Evolutionary conservation across 1,284 basidiomycete species (phyloP), one percentile per base, ranked within the genome.

Genomic region (Irpex rosettiformis): DNA sequence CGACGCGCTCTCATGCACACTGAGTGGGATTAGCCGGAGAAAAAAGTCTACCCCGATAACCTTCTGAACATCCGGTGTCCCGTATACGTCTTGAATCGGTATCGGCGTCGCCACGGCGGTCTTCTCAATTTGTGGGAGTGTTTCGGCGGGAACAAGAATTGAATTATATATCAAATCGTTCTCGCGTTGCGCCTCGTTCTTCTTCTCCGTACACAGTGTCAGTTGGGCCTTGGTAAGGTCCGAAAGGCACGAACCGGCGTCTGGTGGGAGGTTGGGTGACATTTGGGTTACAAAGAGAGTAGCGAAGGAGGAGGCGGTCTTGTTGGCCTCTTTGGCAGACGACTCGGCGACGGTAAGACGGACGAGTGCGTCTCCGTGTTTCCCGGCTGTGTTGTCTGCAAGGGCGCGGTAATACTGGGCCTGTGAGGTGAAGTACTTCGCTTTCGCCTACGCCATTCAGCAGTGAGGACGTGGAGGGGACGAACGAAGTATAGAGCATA

Each of bases 81-180:
- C 86, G 69, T 97, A 99, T 3, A 98, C 89, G 62, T 98, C 96
- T 69, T 98, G 96, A 57, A 72, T 72, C 3, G 70, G 67, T 49
- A 71, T 69, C 3, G 69, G 66, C 25, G 69, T 69, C 24, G 70
- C 69, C 18, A 70, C 67, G 0, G 61, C 54, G 1, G 69, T 69
- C 64, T 72, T 71, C 55, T 71, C 71, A 25, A 72, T 68, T 28
- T 78, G 71, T 0, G 95, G 86, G 0, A 99, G 81, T 0, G 91
- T 83, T 18, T 95, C 92, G 13, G 89, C 82, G 3, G 89, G 79
- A 0, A 95, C 94, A 0, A 96, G 76, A 57, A 96, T 84, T n/a
- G 94, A 94, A 70, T 99, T 96, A 77, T 99, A 99, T 65, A 99
- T 97, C 51, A 99, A 83, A 69, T 99, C 96, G 72, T 99, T 99